Conservation (phyloP, 805 yeast species). For the Wickerhamomyces sydowiorum region DNA sequence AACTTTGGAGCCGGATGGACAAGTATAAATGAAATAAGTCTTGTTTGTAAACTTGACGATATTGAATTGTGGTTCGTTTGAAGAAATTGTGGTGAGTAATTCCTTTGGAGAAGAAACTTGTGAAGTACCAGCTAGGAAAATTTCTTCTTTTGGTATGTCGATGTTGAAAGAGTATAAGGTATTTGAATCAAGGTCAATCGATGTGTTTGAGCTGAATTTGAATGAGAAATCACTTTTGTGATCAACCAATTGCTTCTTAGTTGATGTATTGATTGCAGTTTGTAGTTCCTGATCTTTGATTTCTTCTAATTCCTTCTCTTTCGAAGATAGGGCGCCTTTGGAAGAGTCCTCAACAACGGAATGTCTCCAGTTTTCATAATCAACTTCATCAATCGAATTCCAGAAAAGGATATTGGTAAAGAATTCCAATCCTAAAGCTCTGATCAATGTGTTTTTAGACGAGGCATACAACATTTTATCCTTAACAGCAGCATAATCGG, state of each 20-base stretch:
- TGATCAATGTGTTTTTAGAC: conserved; percentile 68
- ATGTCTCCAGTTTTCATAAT: conserved; percentile 40
- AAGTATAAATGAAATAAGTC: conserved; percentile 66
- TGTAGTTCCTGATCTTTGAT: conserved; percentile 39
- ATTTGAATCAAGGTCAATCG: conserved; percentile 20
- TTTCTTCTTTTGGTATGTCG: conserved; percentile 42
- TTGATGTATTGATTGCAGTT: conserved; percentile 26
- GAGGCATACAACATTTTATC: conserved; percentile 93
- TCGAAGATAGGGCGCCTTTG: conserved; percentile 47
- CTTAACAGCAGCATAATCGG: conserved; percentile 77
- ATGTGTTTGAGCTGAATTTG: conserved; percentile 23
- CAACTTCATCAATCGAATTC: conserved; percentile 29
- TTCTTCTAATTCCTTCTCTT: conserved; percentile 46
- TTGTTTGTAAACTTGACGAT: conserved; percentile 39
- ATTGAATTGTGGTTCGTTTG: conserved; percentile 52
- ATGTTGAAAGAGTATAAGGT: conserved; percentile 46
- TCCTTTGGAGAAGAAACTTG: conserved; percentile 22
- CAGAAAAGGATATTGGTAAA: conserved; percentile 28
- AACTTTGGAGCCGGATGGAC: conserved; percentile 88
- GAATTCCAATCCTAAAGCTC: conserved; percentile 59
- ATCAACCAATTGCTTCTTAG: conserved; percentile 20
- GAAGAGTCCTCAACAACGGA: conserved; percentile 30
- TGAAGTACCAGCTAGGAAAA: conserved; percentile 29
- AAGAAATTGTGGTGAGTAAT: conserved; percentile 28
- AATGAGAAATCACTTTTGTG: conserved; percentile 22